Evolutionary conservation across 202 grass and related monocot species (phyloP).

Genomic region (Miscanthus sacchariflorus): DNA sequence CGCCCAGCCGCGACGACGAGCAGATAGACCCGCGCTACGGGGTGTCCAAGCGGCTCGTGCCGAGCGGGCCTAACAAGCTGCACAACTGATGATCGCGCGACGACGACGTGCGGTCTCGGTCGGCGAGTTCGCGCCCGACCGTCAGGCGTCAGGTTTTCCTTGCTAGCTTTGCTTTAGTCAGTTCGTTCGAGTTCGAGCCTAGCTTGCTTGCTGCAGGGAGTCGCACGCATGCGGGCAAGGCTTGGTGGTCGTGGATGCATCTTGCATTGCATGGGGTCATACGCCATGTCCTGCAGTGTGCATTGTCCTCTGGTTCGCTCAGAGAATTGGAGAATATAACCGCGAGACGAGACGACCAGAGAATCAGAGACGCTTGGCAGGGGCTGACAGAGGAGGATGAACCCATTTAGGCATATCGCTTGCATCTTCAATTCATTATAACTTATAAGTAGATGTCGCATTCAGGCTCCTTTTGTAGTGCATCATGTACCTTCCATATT

Average conservation of each 20-base stretch:
- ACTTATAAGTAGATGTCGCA: neutral
- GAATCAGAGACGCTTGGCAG: neutral
- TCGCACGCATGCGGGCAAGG: neutral
- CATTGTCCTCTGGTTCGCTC: neutral
- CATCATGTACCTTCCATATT: neutral
- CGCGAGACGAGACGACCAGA: neutral
- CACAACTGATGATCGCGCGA: slow-evolving; percentile 49
- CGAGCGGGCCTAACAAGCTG: slow-evolving; percentile 63
- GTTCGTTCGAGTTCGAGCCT: neutral
- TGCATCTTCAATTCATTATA: too few species aligned
- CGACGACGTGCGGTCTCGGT: too few species aligned
- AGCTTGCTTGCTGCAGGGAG: neutral
- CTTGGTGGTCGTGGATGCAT: neutral
- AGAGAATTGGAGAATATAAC: too few species aligned
- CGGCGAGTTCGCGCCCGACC: too few species aligned
- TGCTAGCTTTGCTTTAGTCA: neutral
- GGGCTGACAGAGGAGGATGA: neutral
- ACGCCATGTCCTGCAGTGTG: neutral
- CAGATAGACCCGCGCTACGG: slow-evolving; percentile 59
- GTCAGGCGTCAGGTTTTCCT: neutral
- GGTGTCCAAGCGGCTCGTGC: slow-evolving; percentile 59
- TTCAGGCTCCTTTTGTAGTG: too few species aligned
- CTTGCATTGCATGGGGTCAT: neutral
- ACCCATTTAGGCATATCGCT: neutral
- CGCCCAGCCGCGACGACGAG: slow-evolving; percentile 32